Base-by-base conservation (phyloP, 2,329 filamentous ascomycete genomes). In the Aspergillus aculeatinus region DNA sequence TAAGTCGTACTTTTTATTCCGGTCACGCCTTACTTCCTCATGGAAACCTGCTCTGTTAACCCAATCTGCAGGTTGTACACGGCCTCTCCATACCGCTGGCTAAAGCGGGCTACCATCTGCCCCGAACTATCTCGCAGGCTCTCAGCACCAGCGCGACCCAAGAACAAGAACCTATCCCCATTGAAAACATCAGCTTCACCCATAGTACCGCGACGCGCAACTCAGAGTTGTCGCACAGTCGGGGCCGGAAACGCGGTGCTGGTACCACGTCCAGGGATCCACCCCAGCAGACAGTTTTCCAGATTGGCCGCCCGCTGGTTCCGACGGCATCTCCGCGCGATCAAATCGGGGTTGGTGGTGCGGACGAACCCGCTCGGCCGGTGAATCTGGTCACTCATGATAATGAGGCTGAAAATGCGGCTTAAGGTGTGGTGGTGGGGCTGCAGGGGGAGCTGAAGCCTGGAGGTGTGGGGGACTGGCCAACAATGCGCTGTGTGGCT, bases 31-130 rank as follows among this genome's bases (percentile, higher is more conserved):
- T 12, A 21, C 10, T n/a, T 14, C 5, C 10, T n/a, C 9, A 19
- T 2, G 23, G 56, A 61, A 29, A 61, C 48, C 16, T 11, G 39
- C 49, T 6, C 5, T 57, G 31, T 39, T 52, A 56, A 29, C 61
- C 29, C 2, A 25, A n/a, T 5, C 35, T 35, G 9, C 39, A 87
- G 87, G 78, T 93, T 47, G 88, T 95, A 3, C 92, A 96, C 67
- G 91, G 92, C 6, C 80, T 96, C 1, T 92, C 87, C 53, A 91
- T 96, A 14, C 92, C 92, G 0, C 74, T 95, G 3, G 80, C 77
- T 25, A 81, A 81, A 67, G 73, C 79, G 1, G 79, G 79, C 16
- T 80, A 80, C 55, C 70, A 79, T 58, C 70, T 81, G n/a, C 79
- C 78, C 0, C 73, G 77, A 52, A 79, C 78, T 7, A 73, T 81